Base-by-base conservation (phyloP, 2,329 filamentous ascomycete species). In the Penicillium concentricum region DNA sequence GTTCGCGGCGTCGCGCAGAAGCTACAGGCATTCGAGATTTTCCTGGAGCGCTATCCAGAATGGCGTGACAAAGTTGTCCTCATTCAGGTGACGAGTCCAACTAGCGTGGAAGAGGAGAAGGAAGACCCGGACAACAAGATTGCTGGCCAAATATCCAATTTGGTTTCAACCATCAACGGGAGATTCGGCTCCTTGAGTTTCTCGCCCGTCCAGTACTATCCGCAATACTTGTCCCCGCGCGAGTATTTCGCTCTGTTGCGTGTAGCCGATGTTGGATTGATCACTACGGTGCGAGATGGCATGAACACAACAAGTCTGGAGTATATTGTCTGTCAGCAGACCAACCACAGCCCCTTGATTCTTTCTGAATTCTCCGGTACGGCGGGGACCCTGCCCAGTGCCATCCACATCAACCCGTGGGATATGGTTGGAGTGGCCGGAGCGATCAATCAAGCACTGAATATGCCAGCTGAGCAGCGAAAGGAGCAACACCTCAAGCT, bases 301-400 rank as follows among this genome's bases (percentile, higher is more conserved):
- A 97, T 97, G 92, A 97, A 97, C 79, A 97, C 93, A 0, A 96
- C 92, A 20, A 95, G 91, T 72, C 80, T 97, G 65, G 94, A 97
- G 75, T 97, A 97, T 72, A 87, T 97, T 56, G 84, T 96, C 56
- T 96, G 91, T 73, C 93, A 97, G 75, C 89, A 91, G 68, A 88
- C 94, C 61, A 87, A 87, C 55, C 87, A 92, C 65, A 90, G 92
- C 0, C 93, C 92, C 2, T 80, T 97, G 45, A 97, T 97, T 63
- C 84, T 97, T 24, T 97, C 94, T 15, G 93, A 97, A 74, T 97
- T 97, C 74, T 97, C 92, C 61, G 93, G 93, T 57, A 97, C 93
- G 0, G 92, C 93, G 32, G 90, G 90, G 52, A 94, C 88, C 54
- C 82, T 97, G 37, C 84, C 85, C 60, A 89, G 90, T 68, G 93